Evolutionary conservation across 1,139 yeast species (phyloP).

Genomic region (Tardiomyces depauwii): DNA sequence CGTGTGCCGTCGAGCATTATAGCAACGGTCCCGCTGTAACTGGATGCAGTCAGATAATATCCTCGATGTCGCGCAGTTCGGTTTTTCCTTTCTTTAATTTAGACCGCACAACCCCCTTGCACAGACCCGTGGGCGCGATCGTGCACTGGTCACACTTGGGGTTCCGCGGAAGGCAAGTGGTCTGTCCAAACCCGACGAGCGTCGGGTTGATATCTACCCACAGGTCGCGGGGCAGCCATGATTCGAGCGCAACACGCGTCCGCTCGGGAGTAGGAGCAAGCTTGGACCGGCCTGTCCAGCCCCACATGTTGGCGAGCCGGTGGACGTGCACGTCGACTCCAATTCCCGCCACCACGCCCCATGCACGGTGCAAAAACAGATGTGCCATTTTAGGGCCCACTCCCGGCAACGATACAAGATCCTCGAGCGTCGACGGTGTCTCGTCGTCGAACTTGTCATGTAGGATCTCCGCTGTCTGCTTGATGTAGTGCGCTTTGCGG

Average conservation of each 20-base stretch:
- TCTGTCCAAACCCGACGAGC: constrained; percentile 90
- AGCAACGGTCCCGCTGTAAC: too few species aligned
- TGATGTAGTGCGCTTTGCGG: constrained; percentile 63
- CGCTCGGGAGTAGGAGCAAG: constrained; percentile 50
- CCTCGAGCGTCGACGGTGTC: constrained; percentile 49
- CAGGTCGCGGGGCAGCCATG: constrained; percentile 58
- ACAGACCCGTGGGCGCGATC: constrained; percentile 39
- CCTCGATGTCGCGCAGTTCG: neutral
- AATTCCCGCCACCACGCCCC: constrained; percentile 64
- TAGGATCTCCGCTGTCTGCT: constrained; percentile 47
- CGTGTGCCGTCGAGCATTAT: too few species aligned
- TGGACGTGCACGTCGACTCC: constrained; percentile 94
- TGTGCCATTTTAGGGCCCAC: constrained; percentile 97
- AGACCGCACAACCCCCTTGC: constrained; percentile 31
- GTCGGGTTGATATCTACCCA: constrained; percentile 85
- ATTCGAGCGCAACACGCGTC: constrained; percentile 56
- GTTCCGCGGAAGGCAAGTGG: constrained; percentile 65
- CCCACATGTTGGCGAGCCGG: constrained; percentile 70
- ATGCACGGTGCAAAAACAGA: constrained; percentile 67
- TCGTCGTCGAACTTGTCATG: constrained; percentile 46
- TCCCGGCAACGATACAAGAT: constrained; percentile 66
- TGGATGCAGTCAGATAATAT: neutral
- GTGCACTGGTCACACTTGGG: constrained; percentile 67
- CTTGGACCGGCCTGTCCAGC: constrained; percentile 38
- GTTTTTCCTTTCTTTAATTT: constrained; percentile 24